Evolutionary conservation across 441 rosid genomes (phyloP).

Genomic region (Hypseocharis bilobata): DNA sequence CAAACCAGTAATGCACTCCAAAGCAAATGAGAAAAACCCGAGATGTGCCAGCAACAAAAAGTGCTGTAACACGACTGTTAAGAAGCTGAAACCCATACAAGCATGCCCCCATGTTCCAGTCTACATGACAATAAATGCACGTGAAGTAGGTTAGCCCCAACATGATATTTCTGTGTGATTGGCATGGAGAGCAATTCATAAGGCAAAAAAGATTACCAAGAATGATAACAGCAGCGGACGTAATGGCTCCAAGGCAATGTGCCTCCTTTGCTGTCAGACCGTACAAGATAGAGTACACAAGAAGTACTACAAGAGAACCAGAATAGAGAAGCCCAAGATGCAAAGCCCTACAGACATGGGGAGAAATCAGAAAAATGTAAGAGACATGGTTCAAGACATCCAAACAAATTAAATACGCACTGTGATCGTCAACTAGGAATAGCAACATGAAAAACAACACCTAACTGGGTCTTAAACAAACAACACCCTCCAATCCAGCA

Average conservation of each 20-base stretch:
- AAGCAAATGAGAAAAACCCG: constrained; percentile 95
- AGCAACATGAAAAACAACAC: background rate
- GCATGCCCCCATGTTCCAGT: constrained; percentile 99
- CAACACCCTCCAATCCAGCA: constrained; percentile 1
- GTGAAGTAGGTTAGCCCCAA: constrained; percentile 21
- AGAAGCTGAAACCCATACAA: constrained; percentile 95
- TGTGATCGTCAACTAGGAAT: background rate
- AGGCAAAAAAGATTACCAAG: constrained; percentile 48
- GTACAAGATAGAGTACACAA: constrained; percentile 83
- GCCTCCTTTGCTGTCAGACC: constrained; percentile 94
- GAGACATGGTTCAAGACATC: constrained; percentile 7
- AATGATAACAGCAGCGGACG: constrained; percentile 90
- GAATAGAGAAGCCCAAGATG: constrained; percentile 92
- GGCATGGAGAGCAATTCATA: constrained; percentile 15
- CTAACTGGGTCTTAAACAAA: background rate
- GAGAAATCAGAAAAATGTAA: constrained; percentile 16
- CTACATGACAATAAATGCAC: constrained; percentile 35
- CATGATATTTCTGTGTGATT: constrained; percentile 16
- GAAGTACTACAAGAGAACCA: constrained; percentile 80
- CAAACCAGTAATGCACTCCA: constrained; percentile 99
- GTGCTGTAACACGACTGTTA: constrained; percentile 76
- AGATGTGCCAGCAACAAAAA: constrained; percentile 82
- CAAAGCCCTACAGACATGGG: constrained; percentile 60
- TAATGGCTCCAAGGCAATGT: constrained; percentile 93
- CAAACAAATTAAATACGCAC: constrained; percentile 7